These are phyloP conservation scores for Corchorus capsularis DNA, from an alignment of 345 rosid genomes.

Conservation along the genomic window DNA sequence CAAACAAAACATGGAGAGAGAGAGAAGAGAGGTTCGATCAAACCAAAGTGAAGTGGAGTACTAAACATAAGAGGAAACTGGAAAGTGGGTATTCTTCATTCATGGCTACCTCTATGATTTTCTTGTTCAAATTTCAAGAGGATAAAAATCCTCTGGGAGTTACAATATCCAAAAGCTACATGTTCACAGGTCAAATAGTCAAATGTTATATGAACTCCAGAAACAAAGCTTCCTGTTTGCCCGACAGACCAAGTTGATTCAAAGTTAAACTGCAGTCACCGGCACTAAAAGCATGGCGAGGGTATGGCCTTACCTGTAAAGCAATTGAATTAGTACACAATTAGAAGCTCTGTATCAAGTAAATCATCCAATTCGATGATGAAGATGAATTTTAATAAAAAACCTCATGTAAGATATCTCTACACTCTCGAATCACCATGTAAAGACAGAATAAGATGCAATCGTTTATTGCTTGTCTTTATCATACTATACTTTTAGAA, in stretches of 20 bases:
- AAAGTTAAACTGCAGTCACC: constrained; percentile 54
- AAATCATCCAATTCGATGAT: too few relatives aligned
- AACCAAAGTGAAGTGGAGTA: too few relatives aligned
- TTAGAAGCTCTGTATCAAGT: not conserved
- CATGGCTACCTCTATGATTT: too few relatives aligned
- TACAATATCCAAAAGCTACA: not conserved
- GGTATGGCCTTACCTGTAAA: constrained; percentile 75
- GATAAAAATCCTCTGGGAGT: too few relatives aligned
- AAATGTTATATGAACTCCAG: constrained; percentile 58
- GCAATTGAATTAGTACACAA: not conserved
- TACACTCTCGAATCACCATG: not conserved
- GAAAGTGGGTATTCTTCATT: too few relatives aligned
- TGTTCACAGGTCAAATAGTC: not conserved
- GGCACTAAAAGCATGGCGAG: constrained; percentile 58
- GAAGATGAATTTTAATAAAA: not conserved
- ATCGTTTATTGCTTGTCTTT: not conserved
- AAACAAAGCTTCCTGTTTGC: constrained; percentile 81
- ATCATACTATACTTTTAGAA: not conserved
- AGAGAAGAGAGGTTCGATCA: too few relatives aligned
- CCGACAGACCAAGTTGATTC: constrained; percentile 64
- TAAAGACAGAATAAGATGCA: not conserved
- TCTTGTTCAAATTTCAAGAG: not conserved
- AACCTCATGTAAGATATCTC: not conserved
- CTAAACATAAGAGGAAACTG: too few relatives aligned
- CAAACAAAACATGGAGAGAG: too few relatives aligned